These are phyloP conservation scores for Cladosporium velox DNA, from an alignment of 2,329 filamentous ascomycete species.

Conservation along the genomic window DNA sequence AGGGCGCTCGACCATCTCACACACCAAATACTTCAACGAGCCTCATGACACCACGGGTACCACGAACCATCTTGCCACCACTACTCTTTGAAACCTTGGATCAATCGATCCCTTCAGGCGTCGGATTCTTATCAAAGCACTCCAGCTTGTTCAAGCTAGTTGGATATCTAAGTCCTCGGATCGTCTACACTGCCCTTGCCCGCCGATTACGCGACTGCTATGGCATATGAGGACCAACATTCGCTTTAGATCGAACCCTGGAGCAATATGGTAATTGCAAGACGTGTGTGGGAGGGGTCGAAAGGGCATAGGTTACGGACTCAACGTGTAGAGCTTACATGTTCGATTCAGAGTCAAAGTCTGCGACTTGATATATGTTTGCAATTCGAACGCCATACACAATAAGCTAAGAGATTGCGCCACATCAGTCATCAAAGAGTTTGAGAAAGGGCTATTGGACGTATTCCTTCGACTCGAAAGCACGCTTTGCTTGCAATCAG, in stretches of 20 bases:
- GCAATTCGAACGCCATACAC: too few relatives aligned
- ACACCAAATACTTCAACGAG: background rate
- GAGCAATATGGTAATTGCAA: background rate
- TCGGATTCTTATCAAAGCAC: background rate
- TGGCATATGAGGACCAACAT: background rate
- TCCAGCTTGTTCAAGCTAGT: background rate
- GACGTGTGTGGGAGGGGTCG: background rate
- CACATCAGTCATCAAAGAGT: too few relatives aligned
- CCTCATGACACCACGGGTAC: background rate
- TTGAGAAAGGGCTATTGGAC: too few relatives aligned
- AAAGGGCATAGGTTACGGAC: background rate
- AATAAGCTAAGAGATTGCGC: too few relatives aligned
- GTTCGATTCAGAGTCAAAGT: background rate
- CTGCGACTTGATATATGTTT: background rate
- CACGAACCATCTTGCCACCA: background rate
- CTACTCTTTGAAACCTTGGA: background rate
- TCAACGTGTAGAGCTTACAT: background rate
- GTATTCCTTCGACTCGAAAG: too few relatives aligned
- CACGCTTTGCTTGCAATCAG: too few relatives aligned
- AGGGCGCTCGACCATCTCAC: background rate
- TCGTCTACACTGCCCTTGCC: fast-evolving
- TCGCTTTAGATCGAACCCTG: background rate
- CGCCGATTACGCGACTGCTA: background rate
- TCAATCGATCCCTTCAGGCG: background rate
- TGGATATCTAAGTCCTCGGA: background rate